A percentile compares a stretch with the other conserved stretches of the same genome.
Evolutionary conservation across 208 protist species (phyloP).

Genomic region (Crithidia expoeki): DNA sequence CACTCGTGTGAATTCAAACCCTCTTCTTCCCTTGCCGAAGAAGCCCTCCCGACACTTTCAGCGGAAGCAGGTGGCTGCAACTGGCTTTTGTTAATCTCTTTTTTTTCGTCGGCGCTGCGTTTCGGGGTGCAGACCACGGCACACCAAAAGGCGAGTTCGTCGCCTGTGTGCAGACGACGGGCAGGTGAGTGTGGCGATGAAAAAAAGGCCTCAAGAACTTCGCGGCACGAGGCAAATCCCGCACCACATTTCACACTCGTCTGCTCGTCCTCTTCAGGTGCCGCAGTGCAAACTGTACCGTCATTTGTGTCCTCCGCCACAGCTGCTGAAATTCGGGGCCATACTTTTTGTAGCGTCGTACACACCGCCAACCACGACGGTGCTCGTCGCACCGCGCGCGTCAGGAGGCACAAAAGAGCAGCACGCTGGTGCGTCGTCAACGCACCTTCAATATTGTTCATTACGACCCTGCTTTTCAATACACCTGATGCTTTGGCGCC

Average conservation of each 20-base stretch:
- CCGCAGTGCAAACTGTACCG: background rate
- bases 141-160: slow-evolving; percentile 7
- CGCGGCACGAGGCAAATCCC: background rate
- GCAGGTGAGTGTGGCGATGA: slow-evolving; percentile 8
- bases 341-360: background rate
- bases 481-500: no score
- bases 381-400: slow-evolving; percentile 16
- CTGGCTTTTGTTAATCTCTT: no score
- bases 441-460: background rate
- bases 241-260: background rate
- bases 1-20: background rate
- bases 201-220: slow-evolving; percentile 22
- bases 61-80: no score
- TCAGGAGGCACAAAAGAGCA: slow-evolving; percentile 21
- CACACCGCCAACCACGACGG: slow-evolving; percentile 25
- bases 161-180: background rate
- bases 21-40: background rate
- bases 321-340: background rate
- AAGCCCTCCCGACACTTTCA: no score
- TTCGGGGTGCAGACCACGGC: background rate
- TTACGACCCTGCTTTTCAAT: no score
- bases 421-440: slow-evolving; percentile 10
- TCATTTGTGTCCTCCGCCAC: background rate
- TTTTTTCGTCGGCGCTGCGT: background rate
- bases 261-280: background rate